Conservation (phyloP, 805 yeast species). For the Monosporozyma servazzii region DNA sequence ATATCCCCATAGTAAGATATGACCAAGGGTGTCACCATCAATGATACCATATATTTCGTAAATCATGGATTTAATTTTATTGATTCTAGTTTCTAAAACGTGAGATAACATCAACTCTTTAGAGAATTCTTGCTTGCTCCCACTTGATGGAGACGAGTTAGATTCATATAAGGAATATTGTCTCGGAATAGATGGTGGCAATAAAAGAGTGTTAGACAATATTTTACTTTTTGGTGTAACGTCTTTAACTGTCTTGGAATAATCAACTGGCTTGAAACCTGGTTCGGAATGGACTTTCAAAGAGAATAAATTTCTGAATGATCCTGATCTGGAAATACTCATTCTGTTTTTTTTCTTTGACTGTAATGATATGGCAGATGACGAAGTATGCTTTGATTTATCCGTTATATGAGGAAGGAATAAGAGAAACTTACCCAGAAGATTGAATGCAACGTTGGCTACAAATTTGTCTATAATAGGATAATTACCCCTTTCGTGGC, state of each 20-base stretch:
- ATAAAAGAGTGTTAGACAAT: not conserved
- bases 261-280: not conserved
- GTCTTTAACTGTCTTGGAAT: conserved; percentile 2
- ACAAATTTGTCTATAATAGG: not conserved
- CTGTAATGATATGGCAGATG: not conserved
- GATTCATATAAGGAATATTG: not conserved
- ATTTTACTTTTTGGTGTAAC: not conserved
- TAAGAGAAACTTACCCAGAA: not conserved
- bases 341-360: not conserved
- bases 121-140: not conserved
- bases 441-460: not conserved
- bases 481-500: not conserved
- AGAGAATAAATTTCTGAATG: conserved; percentile 8
- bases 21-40: conserved; percentile 18
- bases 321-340: conserved; percentile 6
- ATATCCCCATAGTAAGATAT: conserved; percentile 9
- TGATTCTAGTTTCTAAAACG: conserved; percentile 7
- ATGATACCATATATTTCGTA: conserved; percentile 12
- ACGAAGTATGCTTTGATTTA: not conserved
- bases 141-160: not conserved
- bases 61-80: conserved; percentile 9
- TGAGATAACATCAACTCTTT: not conserved
- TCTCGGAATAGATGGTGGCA: not conserved
- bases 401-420: not conserved
- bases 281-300: conserved; percentile 1